These are phyloP conservation scores for Metschnikowia reukaufii DNA, from an alignment of 805 yeast species.

Conservation along the genomic window DNA sequence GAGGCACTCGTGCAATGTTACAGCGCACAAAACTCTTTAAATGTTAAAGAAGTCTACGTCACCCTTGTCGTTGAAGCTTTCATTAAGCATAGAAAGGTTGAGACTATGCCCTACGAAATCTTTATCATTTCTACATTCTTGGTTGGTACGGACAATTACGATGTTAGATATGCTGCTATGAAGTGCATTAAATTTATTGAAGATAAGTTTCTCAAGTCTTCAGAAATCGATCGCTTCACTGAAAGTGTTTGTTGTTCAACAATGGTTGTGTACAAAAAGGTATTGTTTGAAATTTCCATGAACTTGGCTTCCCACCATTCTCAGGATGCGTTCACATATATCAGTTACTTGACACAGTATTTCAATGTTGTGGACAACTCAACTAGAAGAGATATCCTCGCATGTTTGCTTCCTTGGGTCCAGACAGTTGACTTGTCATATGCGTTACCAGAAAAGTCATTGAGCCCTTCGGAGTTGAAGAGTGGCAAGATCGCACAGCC, in stretches of 20 bases:
- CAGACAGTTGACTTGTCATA: conserved; percentile 67
- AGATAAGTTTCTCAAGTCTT: conserved; percentile 41
- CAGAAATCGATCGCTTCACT: conserved; percentile 55
- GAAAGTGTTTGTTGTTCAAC: conserved; percentile 75
- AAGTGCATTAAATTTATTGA: conserved; percentile 70
- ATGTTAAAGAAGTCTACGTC: conserved; percentile 68
- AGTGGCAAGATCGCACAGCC: neutral
- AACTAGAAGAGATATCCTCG: conserved; percentile 73
- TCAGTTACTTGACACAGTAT: conserved; percentile 71
- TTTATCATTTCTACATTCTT: conserved; percentile 77
- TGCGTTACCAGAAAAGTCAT: conserved; percentile 3
- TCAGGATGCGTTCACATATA: conserved; percentile 58
- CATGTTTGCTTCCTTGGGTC: conserved; percentile 90
- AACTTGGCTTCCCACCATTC: conserved; percentile 63
- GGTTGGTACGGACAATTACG: conserved; percentile 68
- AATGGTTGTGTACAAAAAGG: conserved; percentile 82
- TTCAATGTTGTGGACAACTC: conserved; percentile 57
- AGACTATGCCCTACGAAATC: conserved; percentile 56
- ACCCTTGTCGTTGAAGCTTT: conserved; percentile 67
- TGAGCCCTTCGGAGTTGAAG: conserved; percentile 7
- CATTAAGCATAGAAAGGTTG: conserved; percentile 14
- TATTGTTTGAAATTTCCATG: conserved; percentile 74
- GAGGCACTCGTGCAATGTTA: conserved; percentile 76
- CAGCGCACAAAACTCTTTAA: conserved; percentile 47
- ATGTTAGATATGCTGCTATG: conserved; percentile 71